A percentile compares a stretch with the other conserved stretches of the same genome.
Evolutionary conservation across 495 filamentous ascomycete species (phyloP).

Genomic region (Hypomontagnella submonticulosa): DNA sequence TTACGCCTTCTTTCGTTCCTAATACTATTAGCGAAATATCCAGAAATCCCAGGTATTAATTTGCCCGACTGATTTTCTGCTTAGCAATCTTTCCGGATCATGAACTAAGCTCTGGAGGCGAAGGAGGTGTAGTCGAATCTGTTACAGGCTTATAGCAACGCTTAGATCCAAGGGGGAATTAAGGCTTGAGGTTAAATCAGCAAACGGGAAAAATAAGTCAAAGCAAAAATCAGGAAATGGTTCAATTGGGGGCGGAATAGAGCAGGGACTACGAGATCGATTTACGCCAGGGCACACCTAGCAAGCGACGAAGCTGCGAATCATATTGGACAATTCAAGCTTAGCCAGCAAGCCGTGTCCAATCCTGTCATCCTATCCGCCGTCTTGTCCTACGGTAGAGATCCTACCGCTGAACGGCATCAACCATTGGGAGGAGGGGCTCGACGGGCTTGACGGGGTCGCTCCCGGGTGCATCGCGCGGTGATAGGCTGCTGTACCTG

Average conservation of each 20-base stretch:
- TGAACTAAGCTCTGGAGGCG: constrained; percentile 4
- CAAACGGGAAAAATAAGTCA: constrained; percentile 10
- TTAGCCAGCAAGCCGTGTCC: constrained; percentile 20
- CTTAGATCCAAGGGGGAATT: constrained; percentile 14
- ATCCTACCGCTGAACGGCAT: constrained; percentile 32
- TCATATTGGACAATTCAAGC: constrained; percentile 32
- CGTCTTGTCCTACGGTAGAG: constrained; percentile 31
- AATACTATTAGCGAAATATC: constrained; percentile 6
- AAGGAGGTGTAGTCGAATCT: constrained; percentile 13
- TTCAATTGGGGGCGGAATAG: constrained; percentile 21
- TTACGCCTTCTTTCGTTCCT: constrained; percentile 10
- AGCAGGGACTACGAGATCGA: constrained; percentile 29
- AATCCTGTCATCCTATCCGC: constrained; percentile 37
- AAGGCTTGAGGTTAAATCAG: constrained; percentile 26
- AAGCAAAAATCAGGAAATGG: constrained; percentile 10
- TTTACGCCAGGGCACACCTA: constrained; percentile 24
- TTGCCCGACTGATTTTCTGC: constrained; percentile 3
- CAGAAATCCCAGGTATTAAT: constrained; percentile 16
- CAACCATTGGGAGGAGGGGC: constrained; percentile 35
- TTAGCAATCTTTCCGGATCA: constrained; percentile 11
- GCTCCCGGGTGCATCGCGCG: constrained; percentile 25
- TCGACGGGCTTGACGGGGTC: constrained; percentile 13
- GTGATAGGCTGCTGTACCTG: constrained; percentile 40
- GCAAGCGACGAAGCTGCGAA: constrained; percentile 24
- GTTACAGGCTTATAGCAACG: constrained; percentile 12